These are phyloP conservation scores for Apiospora aurea DNA, from an alignment of 2,329 filamentous ascomycete species.

Conservation along the genomic window DNA sequence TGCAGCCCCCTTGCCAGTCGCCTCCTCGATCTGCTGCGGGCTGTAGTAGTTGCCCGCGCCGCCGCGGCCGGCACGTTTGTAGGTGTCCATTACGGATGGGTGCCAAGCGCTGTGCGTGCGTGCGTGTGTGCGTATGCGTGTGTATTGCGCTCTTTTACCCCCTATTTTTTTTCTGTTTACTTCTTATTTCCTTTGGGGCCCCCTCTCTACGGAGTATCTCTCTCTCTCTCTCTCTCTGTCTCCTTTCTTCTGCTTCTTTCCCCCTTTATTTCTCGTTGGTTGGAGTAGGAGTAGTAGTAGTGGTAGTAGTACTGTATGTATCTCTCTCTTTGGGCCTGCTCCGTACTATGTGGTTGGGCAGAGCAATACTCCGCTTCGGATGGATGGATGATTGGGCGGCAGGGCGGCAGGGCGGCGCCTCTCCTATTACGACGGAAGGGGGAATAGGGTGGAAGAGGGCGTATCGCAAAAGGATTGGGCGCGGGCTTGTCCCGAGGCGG, in stretches of 20 bases:
- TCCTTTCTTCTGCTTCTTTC: conserved; percentile 2
- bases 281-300: not conserved
- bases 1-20: conserved; percentile 38
- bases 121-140: not conserved
- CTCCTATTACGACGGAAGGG: conserved; percentile 1
- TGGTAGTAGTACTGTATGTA: conserved; percentile 23
- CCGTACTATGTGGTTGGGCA: not conserved
- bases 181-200: not conserved
- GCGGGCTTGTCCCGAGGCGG: conserved; percentile 16
- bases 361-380: conserved; percentile 8
- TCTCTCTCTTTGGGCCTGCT: not conserved
- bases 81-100: conserved; percentile 47
- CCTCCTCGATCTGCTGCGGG: conserved; percentile 58
- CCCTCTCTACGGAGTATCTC: not conserved
- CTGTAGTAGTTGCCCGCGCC: conserved; percentile 70
- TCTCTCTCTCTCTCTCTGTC: not conserved
- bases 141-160: not conserved
- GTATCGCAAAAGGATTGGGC: conserved; percentile 13
- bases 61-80: conserved; percentile 63
- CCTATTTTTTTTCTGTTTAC: conserved; percentile 17
- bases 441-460: not conserved
- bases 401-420: not conserved
- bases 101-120: not conserved
- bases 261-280: conserved; percentile 19
- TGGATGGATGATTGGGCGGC: conserved; percentile 20